A percentile compares a stretch with the other conserved stretches of the same genome.
These are phyloP conservation scores for Alternaria angustiovoidea DNA, from an alignment of 2,329 filamentous ascomycete species.

Conservation along the genomic window DNA sequence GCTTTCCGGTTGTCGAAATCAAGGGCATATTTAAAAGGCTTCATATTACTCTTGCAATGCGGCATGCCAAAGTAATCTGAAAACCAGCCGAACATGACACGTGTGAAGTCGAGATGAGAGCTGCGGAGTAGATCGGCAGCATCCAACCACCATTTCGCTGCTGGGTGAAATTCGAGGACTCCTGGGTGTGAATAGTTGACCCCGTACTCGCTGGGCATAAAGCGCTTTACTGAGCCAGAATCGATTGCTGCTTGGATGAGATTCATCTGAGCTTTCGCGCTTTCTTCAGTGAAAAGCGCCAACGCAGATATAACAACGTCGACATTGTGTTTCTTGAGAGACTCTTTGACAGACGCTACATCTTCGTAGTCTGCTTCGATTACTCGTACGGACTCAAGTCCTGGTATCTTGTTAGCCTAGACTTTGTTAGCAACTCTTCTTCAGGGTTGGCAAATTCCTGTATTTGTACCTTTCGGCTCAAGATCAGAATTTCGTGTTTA, in stretches of 20 bases:
- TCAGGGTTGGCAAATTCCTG: background rate
- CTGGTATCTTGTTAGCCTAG: constrained; percentile 5
- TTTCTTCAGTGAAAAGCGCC: constrained; percentile 14
- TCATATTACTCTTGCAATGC: constrained; percentile 28
- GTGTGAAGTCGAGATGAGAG: constrained; percentile 35
- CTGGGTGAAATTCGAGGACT: constrained; percentile 14
- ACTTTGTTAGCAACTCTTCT: background rate
- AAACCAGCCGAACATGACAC: constrained; percentile 35
- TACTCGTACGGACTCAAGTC: constrained; percentile 7
- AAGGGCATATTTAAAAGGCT: constrained; percentile 22
- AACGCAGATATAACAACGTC: constrained; percentile 26
- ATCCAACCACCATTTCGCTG: constrained; percentile 17
- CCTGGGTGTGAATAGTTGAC: constrained; percentile 11
- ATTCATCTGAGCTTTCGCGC: constrained; percentile 18
- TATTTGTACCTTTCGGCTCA: constrained; percentile 23
- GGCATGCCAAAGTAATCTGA: constrained; percentile 42
- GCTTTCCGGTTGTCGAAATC: constrained; percentile 26
- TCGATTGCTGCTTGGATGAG: constrained; percentile 27
- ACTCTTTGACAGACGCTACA: constrained; percentile 6
- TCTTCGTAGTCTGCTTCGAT: constrained; percentile 23
- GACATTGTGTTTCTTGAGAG: constrained; percentile 17
- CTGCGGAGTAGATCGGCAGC: constrained; percentile 22
- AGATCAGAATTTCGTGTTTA: constrained; percentile 24
- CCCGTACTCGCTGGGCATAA: constrained; percentile 28
- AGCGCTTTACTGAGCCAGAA: constrained; percentile 19